Evolutionary conservation across 495 filamentous ascomycete species (phyloP).

Genomic region (Hyaloscypha finlandica): DNA sequence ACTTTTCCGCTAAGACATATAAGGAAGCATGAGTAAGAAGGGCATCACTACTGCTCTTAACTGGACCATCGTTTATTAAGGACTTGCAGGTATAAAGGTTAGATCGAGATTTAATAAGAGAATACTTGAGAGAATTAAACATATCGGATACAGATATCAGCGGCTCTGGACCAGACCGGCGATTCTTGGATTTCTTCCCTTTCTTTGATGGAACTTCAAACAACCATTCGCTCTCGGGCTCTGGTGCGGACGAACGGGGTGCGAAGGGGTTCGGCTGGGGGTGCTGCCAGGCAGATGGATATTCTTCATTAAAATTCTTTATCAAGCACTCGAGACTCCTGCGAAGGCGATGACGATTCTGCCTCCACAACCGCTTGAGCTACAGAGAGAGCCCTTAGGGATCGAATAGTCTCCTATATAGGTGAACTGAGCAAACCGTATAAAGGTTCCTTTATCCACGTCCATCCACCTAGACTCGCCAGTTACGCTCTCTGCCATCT

Average conservation of each 20-base stretch:
- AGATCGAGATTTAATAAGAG: constrained; percentile 19
- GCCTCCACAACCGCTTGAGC: constrained; percentile 9
- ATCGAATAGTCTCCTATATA: constrained; percentile 27
- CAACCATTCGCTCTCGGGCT: constrained; percentile 2
- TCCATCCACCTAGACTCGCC: constrained; percentile 17
- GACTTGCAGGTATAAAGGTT: constrained; percentile 18
- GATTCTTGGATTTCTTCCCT: too few species aligned
- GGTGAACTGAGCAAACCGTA: constrained; percentile 25
- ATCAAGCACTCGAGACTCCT: not conserved
- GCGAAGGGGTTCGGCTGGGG: not conserved
- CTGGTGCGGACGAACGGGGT: not conserved
- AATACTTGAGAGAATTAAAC: constrained; percentile 21
- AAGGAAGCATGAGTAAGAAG: constrained; percentile 18
- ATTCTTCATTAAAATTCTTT: too few species aligned
- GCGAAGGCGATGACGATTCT: constrained; percentile 3
- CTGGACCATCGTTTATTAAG: constrained; percentile 6
- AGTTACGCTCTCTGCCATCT: constrained; percentile 21
- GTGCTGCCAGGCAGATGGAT: not conserved
- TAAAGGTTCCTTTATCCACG: constrained; percentile 29
- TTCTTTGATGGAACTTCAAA: constrained; percentile 1
- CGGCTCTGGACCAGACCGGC: constrained; percentile 2
- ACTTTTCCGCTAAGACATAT: constrained; percentile 23
- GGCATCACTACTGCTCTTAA: constrained; percentile 15
- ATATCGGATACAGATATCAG: constrained; percentile 14
- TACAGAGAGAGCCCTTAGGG: constrained; percentile 6